Conservation (phyloP, 352 stramenopile species). For the Globisporangium lucens region DNA sequence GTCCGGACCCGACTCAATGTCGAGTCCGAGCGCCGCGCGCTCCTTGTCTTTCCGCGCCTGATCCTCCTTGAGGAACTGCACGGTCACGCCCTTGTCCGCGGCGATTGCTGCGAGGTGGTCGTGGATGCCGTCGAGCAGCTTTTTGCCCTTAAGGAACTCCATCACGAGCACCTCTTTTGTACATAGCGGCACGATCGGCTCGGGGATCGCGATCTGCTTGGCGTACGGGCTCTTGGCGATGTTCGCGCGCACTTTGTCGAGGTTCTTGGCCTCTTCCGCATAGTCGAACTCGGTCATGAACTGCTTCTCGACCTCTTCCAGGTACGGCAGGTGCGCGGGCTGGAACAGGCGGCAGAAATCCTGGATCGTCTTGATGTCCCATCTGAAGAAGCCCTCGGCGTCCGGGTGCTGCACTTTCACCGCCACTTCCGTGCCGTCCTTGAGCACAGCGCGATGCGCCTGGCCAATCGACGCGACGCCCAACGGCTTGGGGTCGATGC, state of each 20-base stretch:
- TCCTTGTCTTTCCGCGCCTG: conserved; percentile 72
- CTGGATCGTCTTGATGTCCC: conserved; percentile 96
- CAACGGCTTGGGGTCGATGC: conserved; percentile 68
- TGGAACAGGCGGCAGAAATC: conserved; percentile 95
- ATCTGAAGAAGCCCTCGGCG: conserved; percentile 92
- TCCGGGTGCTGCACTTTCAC: conserved; percentile 94
- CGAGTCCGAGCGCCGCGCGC: conserved; percentile 50
- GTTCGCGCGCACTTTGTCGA: conserved; percentile 87
- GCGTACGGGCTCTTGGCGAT: conserved; percentile 81
- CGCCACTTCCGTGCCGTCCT: conserved; percentile 70
- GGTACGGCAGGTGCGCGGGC: conserved; percentile 90
- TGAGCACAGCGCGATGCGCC: conserved; percentile 70
- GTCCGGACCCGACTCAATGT: conserved; percentile 70
- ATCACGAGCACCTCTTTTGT: conserved; percentile 96
- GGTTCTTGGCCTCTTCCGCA: conserved; percentile 88
- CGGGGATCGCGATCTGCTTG: conserved; percentile 73
- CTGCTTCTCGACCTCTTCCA: conserved; percentile 96
- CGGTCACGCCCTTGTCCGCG: conserved; percentile 75
- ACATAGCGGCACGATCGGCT: conserved; percentile 85
- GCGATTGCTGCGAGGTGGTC: conserved; percentile 90
- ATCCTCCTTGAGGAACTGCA: conserved; percentile 81
- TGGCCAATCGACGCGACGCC: conserved; percentile 83
- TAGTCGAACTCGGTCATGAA: conserved; percentile 99
- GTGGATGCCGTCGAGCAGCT: conserved; percentile 84
- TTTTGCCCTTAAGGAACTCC: conserved; percentile 90